These are phyloP conservation scores for Populus trichocarpa DNA, from an alignment of 441 rosid species.

Conservation along the genomic window DNA sequence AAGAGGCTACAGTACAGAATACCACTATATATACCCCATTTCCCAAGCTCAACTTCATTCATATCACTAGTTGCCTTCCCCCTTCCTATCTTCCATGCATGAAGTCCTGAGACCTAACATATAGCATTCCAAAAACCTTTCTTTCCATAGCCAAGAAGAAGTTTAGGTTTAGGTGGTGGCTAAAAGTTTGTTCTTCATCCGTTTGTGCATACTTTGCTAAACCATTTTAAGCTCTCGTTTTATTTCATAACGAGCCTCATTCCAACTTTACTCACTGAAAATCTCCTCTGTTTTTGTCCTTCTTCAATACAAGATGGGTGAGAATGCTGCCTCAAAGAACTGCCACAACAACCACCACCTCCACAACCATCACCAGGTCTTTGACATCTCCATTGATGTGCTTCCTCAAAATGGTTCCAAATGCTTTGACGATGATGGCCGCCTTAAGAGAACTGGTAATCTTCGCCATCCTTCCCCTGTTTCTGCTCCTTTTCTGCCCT, in stretches of 20 bases:
- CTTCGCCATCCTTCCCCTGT: neutral
- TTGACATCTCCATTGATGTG: constrained; percentile 30
- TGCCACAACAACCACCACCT: neutral
- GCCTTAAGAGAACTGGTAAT: constrained; percentile 58
- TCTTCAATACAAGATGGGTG: constrained; percentile 25
- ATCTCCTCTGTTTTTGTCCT: neutral
- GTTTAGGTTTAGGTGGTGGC: neutral
- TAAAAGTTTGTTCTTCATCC: neutral
- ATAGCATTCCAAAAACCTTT: neutral
- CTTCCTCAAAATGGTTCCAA: constrained; percentile 36
- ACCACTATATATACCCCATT: neutral
- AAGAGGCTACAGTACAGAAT: neutral
- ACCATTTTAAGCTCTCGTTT: neutral
- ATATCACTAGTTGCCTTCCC: neutral
- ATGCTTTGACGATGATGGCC: constrained; percentile 60
- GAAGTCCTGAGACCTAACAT: neutral
- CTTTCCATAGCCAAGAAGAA: neutral
- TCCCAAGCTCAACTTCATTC: neutral
- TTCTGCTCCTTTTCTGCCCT: neutral
- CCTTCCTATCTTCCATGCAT: neutral
- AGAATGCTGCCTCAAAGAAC: constrained; percentile 24
- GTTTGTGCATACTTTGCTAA: neutral
- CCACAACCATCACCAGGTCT: constrained; percentile 20
- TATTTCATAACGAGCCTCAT: neutral
- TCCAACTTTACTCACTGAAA: neutral